These are phyloP conservation scores for Podospora didyma DNA, from an alignment of 495 filamentous ascomycete species.

Conservation along the genomic window DNA sequence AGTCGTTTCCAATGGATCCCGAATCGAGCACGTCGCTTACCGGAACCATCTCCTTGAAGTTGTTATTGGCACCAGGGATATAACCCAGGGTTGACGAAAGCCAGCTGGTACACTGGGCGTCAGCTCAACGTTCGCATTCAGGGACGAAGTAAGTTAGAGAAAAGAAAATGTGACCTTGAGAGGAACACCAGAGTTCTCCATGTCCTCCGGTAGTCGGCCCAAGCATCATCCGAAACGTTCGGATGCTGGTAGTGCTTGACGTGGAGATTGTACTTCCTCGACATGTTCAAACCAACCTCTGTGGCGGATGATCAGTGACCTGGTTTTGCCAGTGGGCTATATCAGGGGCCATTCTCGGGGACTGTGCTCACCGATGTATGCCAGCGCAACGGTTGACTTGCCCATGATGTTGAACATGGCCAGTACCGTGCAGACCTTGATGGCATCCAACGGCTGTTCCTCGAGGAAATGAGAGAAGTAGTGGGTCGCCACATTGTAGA, in stretches of 20 bases:
- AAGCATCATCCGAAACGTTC: background rate
- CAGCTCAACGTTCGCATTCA: background rate
- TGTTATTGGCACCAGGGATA: background rate
- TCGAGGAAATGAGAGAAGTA: background rate
- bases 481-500: background rate
- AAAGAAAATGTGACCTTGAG: background rate
- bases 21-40: background rate
- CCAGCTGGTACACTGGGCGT: background rate
- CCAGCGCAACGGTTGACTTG: background rate
- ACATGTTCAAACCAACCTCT: slow-evolving; percentile 1
- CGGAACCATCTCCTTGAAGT: background rate
- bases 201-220: background rate
- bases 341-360: background rate
- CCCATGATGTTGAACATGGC: background rate
- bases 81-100: background rate
- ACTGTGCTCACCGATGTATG: background rate
- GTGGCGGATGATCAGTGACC: background rate
- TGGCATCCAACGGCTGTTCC: background rate
- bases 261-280: background rate
- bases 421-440: background rate
- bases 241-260: background rate
- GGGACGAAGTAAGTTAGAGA: too few species aligned
- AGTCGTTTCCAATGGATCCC: background rate
- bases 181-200: background rate
- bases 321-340: too few species aligned